These are phyloP conservation scores for Alternaria novae-zelandiae DNA, from an alignment of 2,329 filamentous ascomycete genomes.

Conservation along the genomic window DNA sequence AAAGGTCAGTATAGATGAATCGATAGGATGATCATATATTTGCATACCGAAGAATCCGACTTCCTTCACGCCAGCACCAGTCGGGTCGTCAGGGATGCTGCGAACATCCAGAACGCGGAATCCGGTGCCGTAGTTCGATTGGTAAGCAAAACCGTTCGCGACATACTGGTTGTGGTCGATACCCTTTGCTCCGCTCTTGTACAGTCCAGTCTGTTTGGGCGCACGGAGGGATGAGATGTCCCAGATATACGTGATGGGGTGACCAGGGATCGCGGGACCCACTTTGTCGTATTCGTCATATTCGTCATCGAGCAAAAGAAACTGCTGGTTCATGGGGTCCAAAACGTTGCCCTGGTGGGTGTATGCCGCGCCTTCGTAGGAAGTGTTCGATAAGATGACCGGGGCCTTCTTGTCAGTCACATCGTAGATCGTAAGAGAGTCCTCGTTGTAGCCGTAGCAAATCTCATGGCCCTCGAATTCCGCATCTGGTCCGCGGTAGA, in stretches of 20 bases:
- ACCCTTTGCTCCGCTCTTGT: conserved; percentile 48
- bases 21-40: background rate
- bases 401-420: conserved; percentile 57
- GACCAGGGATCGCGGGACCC: conserved; percentile 41
- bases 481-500: conserved; percentile 60
- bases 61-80: conserved; percentile 51
- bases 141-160: conserved; percentile 51
- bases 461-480: conserved; percentile 59
- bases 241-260: conserved; percentile 51
- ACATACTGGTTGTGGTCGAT: conserved; percentile 59
- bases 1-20: conserved; percentile 1
- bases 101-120: conserved; percentile 52
- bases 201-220: conserved; percentile 52
- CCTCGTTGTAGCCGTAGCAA: conserved; percentile 65
- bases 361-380: conserved; percentile 64
- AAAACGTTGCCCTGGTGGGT: conserved; percentile 65
- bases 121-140: conserved; percentile 53
- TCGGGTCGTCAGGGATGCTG: conserved; percentile 50
- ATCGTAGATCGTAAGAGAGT: conserved; percentile 61
- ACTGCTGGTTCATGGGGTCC: conserved; percentile 43
- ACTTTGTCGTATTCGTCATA: conserved; percentile 49
- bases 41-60: conserved; percentile 48
- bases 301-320: conserved; percentile 49
- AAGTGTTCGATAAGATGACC: conserved; percentile 59
- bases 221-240: conserved; percentile 43